Conservation (phyloP, 768 basidiomycete genomes). For the Lactifluus subvellereus region DNA sequence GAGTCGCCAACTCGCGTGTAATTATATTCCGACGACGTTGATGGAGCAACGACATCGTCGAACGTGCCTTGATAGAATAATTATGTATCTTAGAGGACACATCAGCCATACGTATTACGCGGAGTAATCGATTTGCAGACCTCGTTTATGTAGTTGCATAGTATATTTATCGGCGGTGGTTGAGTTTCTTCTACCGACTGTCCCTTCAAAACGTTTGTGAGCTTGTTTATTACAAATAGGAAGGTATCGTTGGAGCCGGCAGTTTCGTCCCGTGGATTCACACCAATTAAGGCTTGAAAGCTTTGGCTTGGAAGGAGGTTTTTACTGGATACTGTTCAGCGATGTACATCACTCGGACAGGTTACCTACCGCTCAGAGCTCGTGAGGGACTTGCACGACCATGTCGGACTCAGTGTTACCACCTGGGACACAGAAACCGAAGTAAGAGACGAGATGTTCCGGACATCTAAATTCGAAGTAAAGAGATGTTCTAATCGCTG, state of each 20-base stretch:
- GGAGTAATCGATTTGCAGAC: constrained; percentile 7
- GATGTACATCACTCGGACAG: neutral
- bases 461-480: constrained; percentile 48
- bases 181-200: constrained; percentile 20
- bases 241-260: constrained; percentile 39
- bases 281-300: constrained; percentile 40
- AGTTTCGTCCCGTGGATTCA: constrained; percentile 35
- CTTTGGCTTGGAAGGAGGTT: constrained; percentile 44
- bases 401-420: constrained; percentile 60
- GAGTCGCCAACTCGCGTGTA: constrained; percentile 33
- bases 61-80: constrained; percentile 27
- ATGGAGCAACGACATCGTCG: constrained; percentile 45
- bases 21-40: constrained; percentile 43
- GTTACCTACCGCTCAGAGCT: constrained; percentile 40
- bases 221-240: constrained; percentile 47
- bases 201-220: constrained; percentile 49
- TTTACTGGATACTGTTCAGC: constrained; percentile 32
- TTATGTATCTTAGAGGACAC: neutral
- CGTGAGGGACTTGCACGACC: constrained; percentile 47
- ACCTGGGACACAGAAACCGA: constrained; percentile 51
- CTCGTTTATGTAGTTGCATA: constrained; percentile 22
- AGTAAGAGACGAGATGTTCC: constrained; percentile 41
- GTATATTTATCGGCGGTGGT: constrained; percentile 27
- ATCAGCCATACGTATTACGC: neutral
- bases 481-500: constrained; percentile 45